Evolutionary conservation across 805 yeast genomes (phyloP).

Genomic region (Candida chilensis): DNA sequence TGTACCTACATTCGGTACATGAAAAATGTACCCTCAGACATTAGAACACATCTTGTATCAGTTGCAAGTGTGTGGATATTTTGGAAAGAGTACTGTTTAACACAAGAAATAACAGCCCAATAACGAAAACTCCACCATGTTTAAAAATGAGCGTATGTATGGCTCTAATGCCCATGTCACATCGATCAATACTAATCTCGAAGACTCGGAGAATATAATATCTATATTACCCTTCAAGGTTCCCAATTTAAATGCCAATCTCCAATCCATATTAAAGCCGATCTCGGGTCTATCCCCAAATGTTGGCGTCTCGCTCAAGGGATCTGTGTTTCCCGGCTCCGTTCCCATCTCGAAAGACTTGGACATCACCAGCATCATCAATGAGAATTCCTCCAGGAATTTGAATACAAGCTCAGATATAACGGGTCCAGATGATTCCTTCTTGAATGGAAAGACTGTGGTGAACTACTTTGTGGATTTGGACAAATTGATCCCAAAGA

Average conservation of each 20-base stretch:
- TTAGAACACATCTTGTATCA: too few relatives aligned
- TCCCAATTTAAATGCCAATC: background rate
- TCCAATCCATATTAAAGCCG: background rate
- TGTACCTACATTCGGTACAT: too few relatives aligned
- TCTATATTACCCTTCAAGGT: background rate
- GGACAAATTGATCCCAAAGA: slow-evolving; percentile 17
- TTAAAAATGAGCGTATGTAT: too few relatives aligned
- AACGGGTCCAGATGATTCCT: slow-evolving; percentile 4
- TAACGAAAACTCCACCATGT: too few relatives aligned
- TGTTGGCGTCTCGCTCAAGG: too few relatives aligned
- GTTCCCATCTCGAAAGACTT: background rate
- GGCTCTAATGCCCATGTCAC: too few relatives aligned
- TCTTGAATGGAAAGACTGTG: slow-evolving; percentile 8
- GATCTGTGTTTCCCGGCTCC: background rate
- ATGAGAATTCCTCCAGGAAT: background rate
- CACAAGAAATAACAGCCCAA: too few relatives aligned
- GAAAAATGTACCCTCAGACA: too few relatives aligned
- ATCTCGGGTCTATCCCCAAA: background rate
- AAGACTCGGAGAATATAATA: background rate
- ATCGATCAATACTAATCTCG: background rate
- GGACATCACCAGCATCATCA: background rate
- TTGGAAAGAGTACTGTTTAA: too few relatives aligned
- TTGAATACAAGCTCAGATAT: slow-evolving; percentile 1
- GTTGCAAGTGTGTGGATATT: too few relatives aligned
- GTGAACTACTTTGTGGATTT: slow-evolving; percentile 14